Conservation (phyloP, 441 rosid species). For the Croton laevigatus region DNA sequence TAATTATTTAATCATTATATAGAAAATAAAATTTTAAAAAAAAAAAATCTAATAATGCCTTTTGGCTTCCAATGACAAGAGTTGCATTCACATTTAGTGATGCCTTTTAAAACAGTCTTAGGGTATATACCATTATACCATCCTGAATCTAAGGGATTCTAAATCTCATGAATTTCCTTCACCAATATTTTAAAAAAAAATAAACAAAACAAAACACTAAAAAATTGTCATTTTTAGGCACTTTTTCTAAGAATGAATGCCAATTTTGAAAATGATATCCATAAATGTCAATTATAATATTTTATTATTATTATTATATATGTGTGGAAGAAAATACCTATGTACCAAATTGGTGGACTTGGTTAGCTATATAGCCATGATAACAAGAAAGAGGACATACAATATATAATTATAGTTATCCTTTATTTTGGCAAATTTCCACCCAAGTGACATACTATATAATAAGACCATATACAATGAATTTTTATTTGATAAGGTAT, state of each 20-base stretch:
- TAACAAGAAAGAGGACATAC: slow-evolving; percentile 3
- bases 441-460: background rate
- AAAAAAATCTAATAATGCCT: too few relatives aligned
- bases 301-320: too few relatives aligned
- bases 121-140: too few relatives aligned
- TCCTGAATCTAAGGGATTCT: too few relatives aligned
- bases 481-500: background rate
- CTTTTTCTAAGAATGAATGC: background rate
- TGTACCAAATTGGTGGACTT: background rate
- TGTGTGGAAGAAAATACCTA: background rate
- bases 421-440: background rate
- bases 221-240: background rate
- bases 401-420: background rate
- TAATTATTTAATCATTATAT: too few relatives aligned
- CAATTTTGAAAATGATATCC: background rate
- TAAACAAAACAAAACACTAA: too few relatives aligned
- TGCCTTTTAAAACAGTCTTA: too few relatives aligned
- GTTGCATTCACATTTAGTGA: too few relatives aligned
- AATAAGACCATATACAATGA: slow-evolving; percentile 1
- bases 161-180: too few relatives aligned
- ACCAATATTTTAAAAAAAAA: too few relatives aligned
- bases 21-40: too few relatives aligned
- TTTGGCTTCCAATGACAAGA: too few relatives aligned
- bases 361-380: background rate
- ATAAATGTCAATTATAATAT: background rate